Evolutionary conservation across 345 rosid genomes (phyloP), one percentile per base, ranked within the genome.

Genomic region (Eucalyptus cladocalyx): DNA sequence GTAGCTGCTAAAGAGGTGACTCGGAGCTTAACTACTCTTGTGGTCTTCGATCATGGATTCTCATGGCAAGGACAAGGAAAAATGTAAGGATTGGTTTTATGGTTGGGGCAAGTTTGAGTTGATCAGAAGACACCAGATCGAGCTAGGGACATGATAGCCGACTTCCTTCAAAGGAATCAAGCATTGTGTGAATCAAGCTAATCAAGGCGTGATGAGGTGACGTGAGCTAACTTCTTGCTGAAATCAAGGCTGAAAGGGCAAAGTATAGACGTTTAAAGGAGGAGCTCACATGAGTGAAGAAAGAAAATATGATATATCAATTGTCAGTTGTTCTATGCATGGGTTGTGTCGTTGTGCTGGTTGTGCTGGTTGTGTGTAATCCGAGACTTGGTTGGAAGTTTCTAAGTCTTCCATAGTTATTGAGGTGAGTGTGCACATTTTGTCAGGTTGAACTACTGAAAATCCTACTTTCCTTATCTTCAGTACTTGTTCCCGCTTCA

Each of bases 171-270:
- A 26, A 58, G 67, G 67, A 58, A 26, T 58, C n/a, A 26, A 11
- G 65, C 65, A 58, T 11, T 58, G 65, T 58, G n/a, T 11, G 65
- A 58, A 5, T 58, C n/a, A 58, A 58, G 67, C 67, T 1, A 58
- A 26, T 58, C 1, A 1, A 26, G 67, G 67, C 4, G 1, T 0
- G 4, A 58, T 1, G 0, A 58, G 67, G 67, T 58, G 1, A 26
- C 16, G 1, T 26, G 67, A 26, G 1, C n/a, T 5, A 58, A 58
- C 65, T 58, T 58, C n/a, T 58, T 2, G n/a, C n/a, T 1, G n/a
- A 58, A 58, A 58, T 5, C n/a, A 11, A 5, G 67, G n/a, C n/a
- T 26, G 0, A 58, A 11, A 26, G 15, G n/a, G n/a, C 15, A 11
- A 58, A 58, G n/a, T 58, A 58, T 58, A 58, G 65, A 26, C 2